Evolutionary conservation across 495 filamentous ascomycete species (phyloP).

Genomic region (Terfezia boudieri): DNA sequence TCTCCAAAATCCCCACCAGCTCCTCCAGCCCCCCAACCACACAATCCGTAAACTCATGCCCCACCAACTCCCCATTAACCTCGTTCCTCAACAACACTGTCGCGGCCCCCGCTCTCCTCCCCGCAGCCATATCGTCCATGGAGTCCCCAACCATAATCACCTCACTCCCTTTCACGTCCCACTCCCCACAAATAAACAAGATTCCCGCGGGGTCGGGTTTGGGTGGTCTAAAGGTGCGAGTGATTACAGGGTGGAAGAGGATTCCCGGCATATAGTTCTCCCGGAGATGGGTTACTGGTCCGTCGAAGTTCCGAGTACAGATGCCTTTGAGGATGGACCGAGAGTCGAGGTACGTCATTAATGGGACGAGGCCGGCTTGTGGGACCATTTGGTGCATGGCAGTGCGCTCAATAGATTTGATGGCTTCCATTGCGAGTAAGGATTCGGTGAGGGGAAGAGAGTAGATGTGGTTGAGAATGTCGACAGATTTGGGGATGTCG

Average conservation of each 20-base stretch:
- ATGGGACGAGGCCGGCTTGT: slow-evolving; percentile 46
- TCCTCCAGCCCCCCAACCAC: slow-evolving; percentile 34
- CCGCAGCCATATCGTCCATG: slow-evolving; percentile 84
- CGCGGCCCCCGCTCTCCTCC: slow-evolving; percentile 60
- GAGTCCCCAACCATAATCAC: slow-evolving; percentile 47
- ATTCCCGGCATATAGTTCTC: slow-evolving; percentile 43
- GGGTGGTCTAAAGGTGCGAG: slow-evolving; percentile 57
- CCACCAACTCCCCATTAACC: slow-evolving; percentile 45
- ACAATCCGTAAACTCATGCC: slow-evolving; percentile 56
- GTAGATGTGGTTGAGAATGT: slow-evolving; percentile 80
- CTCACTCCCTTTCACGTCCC: slow-evolving; percentile 27
- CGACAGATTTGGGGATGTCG: slow-evolving; percentile 41
- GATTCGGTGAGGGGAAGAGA: slow-evolving; percentile 40
- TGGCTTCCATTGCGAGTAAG: slow-evolving; percentile 39
- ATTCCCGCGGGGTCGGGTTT: slow-evolving; percentile 83
- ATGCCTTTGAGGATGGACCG: slow-evolving; percentile 50
- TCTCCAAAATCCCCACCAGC: slow-evolving; percentile 44
- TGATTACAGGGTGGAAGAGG: slow-evolving; percentile 63
- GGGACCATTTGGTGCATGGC: slow-evolving; percentile 61
- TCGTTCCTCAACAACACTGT: slow-evolving; percentile 75
- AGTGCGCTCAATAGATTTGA: slow-evolving; percentile 54
- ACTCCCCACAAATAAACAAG: slow-evolving; percentile 53
- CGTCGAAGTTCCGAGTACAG: slow-evolving; percentile 89
- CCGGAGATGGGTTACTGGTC: slow-evolving; percentile 40
- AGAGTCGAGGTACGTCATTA: slow-evolving; percentile 63